Conservation (phyloP, 2,329 filamentous ascomycete genomes). For the Ceratocystis ficicola region DNA sequence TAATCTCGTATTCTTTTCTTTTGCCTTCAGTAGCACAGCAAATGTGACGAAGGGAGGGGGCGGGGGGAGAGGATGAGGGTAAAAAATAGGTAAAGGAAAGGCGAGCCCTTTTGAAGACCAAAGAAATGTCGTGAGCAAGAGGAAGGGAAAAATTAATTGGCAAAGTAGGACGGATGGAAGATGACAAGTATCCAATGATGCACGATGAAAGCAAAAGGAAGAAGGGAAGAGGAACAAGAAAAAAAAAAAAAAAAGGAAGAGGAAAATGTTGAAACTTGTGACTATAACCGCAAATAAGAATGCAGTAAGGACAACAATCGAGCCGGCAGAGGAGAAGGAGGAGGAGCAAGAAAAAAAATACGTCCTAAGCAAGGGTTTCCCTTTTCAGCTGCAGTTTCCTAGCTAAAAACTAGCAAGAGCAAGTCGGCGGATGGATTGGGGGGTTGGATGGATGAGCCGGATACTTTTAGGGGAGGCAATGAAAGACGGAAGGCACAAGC, state of each 20-base stretch:
- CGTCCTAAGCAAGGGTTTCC: neutral
- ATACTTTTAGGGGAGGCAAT: neutral
- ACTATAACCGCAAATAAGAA: neutral
- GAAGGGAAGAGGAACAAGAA: neutral
- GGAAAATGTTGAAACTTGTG: neutral
- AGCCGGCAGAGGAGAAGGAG: neutral
- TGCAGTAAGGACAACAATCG: neutral
- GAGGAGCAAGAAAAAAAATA: neutral
- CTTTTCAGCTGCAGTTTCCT: neutral
- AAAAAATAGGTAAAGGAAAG: neutral
- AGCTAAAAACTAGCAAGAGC: neutral
- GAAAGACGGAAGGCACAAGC: neutral
- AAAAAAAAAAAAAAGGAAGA: neutral
- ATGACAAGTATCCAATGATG: slow-evolving; percentile 4
- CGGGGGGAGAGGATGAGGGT: too few relatives aligned
- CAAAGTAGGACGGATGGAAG: neutral
- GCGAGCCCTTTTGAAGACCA: neutral
- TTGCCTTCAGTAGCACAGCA: neutral
- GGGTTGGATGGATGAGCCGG: neutral
- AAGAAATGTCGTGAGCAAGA: neutral
- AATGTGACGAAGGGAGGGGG: neutral
- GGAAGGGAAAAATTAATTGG: neutral
- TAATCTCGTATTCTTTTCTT: slow-evolving; percentile 8
- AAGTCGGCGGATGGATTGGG: neutral
- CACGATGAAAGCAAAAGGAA: neutral